phyloP scores from a whole-genome alignment of 2,329 filamentous ascomycete species.

The Neofusicoccum kwambonambiense region DNA sequence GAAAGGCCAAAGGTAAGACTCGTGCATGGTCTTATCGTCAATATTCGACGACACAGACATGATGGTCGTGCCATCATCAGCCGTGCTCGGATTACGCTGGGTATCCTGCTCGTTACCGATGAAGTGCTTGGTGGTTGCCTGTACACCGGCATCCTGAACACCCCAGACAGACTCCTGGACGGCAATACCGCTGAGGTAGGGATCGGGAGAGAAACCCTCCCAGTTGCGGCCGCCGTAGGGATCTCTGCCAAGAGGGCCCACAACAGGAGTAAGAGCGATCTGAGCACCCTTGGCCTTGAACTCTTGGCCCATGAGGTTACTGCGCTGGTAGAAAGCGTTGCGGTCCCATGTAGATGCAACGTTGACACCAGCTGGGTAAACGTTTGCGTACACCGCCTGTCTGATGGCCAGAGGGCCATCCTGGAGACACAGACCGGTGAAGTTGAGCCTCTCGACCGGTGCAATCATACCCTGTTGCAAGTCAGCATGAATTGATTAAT shows the following conservation, averaged over 20 bases:
- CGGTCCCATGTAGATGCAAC: conserved; percentile 43
- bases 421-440: conserved; percentile 41
- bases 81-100: conserved; percentile 34
- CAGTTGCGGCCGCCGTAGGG: conserved; percentile 48
- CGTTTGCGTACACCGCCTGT: conserved; percentile 27
- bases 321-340: conserved; percentile 34
- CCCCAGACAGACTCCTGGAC: conserved; percentile 45
- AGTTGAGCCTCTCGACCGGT: conserved; percentile 38
- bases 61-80: conserved; percentile 32
- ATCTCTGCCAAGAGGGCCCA: conserved; percentile 44
- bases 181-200: conserved; percentile 47
- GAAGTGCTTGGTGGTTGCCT: conserved; percentile 46
- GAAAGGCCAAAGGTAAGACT: conserved; percentile 77
- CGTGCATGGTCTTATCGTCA: conserved; percentile 72
- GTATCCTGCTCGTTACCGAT: conserved; percentile 69
- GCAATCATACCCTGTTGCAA: conserved; percentile 34
- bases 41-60: conserved; percentile 54
- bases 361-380: conserved; percentile 38
- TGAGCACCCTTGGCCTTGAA: conserved; percentile 39
- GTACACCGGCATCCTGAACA: conserved; percentile 45
- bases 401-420: conserved; percentile 34
- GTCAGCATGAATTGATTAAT: conserved; percentile 11
- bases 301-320: conserved; percentile 31
- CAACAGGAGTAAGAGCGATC: conserved; percentile 42
- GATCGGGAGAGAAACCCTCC: conserved; percentile 51